A percentile compares a stretch with the other conserved stretches of the same genome.
phyloP scores from a whole-genome alignment of 2,329 filamentous ascomycete species.

The Beauveria sp. region DNA sequence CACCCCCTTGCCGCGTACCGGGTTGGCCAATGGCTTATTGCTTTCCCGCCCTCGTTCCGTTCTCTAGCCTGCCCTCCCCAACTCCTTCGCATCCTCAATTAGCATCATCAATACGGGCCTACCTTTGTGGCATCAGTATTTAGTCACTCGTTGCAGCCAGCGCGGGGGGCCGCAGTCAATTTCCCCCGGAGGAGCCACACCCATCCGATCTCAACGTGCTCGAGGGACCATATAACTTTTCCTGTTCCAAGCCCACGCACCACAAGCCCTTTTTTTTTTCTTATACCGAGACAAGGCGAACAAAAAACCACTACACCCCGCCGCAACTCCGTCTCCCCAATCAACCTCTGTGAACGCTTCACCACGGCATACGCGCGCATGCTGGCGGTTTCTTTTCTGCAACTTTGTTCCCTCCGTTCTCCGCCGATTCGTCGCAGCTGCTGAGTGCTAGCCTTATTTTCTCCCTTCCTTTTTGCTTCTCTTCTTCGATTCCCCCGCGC shows the following conservation, averaged over 20 bases:
- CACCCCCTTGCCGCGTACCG: conserved; percentile 4
- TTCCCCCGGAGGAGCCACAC: neutral
- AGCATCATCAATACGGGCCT: neutral
- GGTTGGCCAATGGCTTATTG: neutral
- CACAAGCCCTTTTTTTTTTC: neutral
- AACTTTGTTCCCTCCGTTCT: neutral
- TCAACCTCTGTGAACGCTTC: conserved; percentile 6
- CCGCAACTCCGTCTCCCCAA: neutral
- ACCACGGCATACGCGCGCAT: conserved; percentile 9
- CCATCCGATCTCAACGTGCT: conserved; percentile 7
- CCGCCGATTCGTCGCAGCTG: neutral
- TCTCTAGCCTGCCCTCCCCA: neutral
- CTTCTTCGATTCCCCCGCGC: neutral
- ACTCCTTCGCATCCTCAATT: neutral
- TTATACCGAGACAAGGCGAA: conserved; percentile 15
- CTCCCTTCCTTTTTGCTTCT: neutral
- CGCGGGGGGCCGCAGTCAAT: conserved; percentile 2
- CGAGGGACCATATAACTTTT: conserved; percentile 6
- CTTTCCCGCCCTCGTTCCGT: neutral
- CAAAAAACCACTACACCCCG: neutral
- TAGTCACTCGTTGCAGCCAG: neutral
- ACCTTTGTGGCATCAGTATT: neutral
- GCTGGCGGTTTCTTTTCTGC: neutral
- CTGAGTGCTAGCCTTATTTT: neutral
- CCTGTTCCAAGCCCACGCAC: neutral